Conservation (phyloP, 1,284 basidiomycete species). For the Quambalaria eucalypti region DNA sequence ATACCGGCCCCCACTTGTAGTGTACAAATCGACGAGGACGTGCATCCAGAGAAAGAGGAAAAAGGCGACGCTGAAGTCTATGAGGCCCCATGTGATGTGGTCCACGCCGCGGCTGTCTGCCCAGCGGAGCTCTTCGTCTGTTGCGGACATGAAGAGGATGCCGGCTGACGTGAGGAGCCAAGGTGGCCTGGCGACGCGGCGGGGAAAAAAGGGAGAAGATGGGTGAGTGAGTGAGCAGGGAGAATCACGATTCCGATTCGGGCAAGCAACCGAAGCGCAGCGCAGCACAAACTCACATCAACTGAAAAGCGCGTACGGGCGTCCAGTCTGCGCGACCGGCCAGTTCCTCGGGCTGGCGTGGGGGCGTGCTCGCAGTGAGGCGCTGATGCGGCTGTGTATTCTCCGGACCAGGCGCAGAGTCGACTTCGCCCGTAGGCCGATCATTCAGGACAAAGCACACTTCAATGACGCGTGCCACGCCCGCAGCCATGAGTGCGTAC, state of each 20-base stretch:
- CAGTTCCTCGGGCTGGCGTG: neutral
- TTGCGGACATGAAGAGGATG: constrained; percentile 44
- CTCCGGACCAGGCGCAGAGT: neutral
- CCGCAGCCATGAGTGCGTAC: constrained; percentile 74
- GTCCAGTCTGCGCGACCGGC: constrained; percentile 10
- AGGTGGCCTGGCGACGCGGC: too few relatives aligned
- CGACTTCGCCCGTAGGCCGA: constrained; percentile 25
- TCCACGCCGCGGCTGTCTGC: constrained; percentile 37
- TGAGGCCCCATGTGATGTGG: constrained; percentile 41
- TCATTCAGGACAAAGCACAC: constrained; percentile 64
- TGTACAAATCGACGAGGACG: constrained; percentile 40
- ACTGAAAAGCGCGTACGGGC: constrained; percentile 28
- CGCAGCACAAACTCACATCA: constrained; percentile 24
- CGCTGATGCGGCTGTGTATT: neutral
- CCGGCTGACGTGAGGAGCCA: constrained; percentile 36
- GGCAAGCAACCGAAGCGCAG: neutral
- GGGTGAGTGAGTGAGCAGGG: neutral
- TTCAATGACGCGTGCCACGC: constrained; percentile 71
- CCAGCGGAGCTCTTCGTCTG: constrained; percentile 44
- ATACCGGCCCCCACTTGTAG: constrained; percentile 31
- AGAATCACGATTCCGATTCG: neutral
- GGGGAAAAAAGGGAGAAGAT: neutral
- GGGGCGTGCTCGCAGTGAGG: neutral
- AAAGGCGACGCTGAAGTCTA: constrained; percentile 38
- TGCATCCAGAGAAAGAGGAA: constrained; percentile 33